phyloP scores from a whole-genome alignment of 306 rosid species.

The Biancaea sappan region DNA sequence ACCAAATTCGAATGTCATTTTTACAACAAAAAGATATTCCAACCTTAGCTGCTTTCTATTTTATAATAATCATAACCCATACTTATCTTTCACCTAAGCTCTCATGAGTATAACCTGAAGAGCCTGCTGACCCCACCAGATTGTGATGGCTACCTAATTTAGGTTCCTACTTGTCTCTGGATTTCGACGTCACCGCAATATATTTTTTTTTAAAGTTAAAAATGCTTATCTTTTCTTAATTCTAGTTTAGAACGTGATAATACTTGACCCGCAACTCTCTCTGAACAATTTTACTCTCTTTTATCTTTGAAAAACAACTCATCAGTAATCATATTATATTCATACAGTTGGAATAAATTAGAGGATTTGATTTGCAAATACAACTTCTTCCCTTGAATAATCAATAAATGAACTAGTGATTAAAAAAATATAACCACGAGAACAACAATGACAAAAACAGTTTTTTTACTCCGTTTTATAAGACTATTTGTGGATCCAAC shows the following conservation, averaged over 20 bases:
- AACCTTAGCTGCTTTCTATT: not conserved
- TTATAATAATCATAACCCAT: not conserved
- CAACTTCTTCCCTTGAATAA: not conserved
- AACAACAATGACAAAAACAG: not conserved
- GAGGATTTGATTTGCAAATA: not conserved
- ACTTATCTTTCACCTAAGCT: not conserved
- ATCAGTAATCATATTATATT: not conserved
- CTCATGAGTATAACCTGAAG: not conserved
- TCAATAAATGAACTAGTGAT: not conserved
- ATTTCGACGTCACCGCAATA: not conserved
- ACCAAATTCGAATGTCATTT: not conserved
- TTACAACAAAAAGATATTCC: not conserved
- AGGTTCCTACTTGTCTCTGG: conserved; percentile 1
- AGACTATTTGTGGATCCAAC: not conserved
- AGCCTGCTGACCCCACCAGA: not conserved
- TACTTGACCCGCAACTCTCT: not conserved
- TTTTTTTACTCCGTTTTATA: too few species aligned
- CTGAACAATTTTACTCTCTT: not conserved
- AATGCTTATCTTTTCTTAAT: not conserved
- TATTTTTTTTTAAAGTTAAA: not conserved
- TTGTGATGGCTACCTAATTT: conserved; percentile 18
- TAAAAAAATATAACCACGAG: not conserved
- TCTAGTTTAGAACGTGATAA: not conserved
- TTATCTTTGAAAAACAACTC: too few species aligned
- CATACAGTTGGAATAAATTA: not conserved